Base-by-base conservation (phyloP, 306 rosid genomes). In the Corylus avellana region DNA sequence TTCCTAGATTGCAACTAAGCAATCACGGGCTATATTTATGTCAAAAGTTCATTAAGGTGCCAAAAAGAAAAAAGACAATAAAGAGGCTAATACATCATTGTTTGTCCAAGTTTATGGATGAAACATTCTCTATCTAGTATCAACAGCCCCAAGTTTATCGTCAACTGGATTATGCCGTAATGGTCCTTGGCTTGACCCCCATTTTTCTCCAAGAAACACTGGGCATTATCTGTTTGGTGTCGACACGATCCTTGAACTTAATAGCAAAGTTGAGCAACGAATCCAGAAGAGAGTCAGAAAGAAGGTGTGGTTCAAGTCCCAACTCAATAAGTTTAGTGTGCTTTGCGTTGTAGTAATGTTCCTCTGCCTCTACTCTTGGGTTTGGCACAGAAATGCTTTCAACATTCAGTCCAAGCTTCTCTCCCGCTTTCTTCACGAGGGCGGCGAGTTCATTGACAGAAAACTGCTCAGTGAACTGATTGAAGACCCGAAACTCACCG, bases 281-380 rank as follows among this genome's bases (percentile, higher is more conserved):
- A 84, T 94, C 98, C 72, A 92, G 86, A 78, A 94, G 97, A 66
- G 97, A 94, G 82, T 92, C 98, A 5, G 98, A 92, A 66, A 94
- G 97, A 29, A 91, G 79, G 89, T 92, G 98, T 17, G 98, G 97
- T 83, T 84, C 85, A 12, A 94, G 92, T 57, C 98, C 97, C 88
- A 94, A 86, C 86, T 94, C 96, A 64, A 91, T 77, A 29, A 94
- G 92, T 79, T 92, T 94, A 25, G 98, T 94, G 90, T 91, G 97
- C 82, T 89, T 94, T 80, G 97, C 94, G 25, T 94, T 94, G 92
- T 94, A 94, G 88, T 94, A 92, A 85, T 94, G 98, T 83, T 92
- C 98, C 91, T 94, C 98, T 44, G 91, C 92, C 84, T 94, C 98
- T 32, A 94, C 97, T 80, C 98, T 87, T 25, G 98, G 98, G 90